Conservation (phyloP, 2,329 filamentous ascomycete species). For the Blastomyces gilchristii region DNA sequence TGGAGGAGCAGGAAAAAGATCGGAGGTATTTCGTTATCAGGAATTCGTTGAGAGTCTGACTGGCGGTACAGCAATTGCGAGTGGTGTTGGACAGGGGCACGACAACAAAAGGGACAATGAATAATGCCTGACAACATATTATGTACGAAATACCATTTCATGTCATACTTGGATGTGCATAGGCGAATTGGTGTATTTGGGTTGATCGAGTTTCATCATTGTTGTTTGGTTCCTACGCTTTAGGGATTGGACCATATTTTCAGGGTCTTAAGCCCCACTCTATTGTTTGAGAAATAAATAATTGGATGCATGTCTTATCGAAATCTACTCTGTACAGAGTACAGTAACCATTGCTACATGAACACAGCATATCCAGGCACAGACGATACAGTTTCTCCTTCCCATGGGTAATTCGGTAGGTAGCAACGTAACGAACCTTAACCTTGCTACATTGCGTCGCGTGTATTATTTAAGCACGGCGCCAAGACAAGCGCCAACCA, state of each 20-base stretch:
- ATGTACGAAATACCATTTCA: background rate
- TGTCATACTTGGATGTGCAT: background rate
- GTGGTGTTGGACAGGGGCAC: background rate
- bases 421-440: too few relatives aligned
- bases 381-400: background rate
- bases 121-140: background rate
- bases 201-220: background rate
- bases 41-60: slow-evolving; percentile 72
- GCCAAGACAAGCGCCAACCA: slow-evolving; percentile 5
- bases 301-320: background rate
- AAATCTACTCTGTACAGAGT: background rate
- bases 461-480: background rate
- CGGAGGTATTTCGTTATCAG: slow-evolving; percentile 86
- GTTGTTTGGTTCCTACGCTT: background rate
- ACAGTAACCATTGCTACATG: background rate
- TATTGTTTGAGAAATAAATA: background rate
- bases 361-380: background rate
- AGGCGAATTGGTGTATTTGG: background rate
- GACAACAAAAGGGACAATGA: background rate
- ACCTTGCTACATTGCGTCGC: background rate
- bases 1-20: slow-evolving; percentile 50
- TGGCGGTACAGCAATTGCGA: slow-evolving; percentile 33
- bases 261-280: too few relatives aligned
- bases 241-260: background rate
- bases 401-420: too few relatives aligned